Evolutionary conservation across 129 eudicot genomes (phyloP).

Genomic region (Flaveria sonorensis): DNA sequence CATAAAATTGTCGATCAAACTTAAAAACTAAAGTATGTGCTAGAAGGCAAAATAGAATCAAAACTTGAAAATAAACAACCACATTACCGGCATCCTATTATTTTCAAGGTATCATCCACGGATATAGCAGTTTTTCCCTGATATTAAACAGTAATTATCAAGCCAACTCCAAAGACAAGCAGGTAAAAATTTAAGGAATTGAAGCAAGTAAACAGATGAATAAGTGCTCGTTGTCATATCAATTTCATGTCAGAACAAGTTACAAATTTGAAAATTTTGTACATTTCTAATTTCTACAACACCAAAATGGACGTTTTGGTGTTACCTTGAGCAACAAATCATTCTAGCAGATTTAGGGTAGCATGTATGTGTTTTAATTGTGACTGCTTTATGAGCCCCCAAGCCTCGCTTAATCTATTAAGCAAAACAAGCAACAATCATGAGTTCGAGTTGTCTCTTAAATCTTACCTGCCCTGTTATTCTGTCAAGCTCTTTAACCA

Average conservation of each 20-base stretch:
- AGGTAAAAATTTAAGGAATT: not conserved
- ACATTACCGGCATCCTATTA: conserved; percentile 84
- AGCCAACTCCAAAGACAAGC: conserved; percentile 21
- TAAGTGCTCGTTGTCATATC: not conserved
- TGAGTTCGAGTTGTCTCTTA: not conserved
- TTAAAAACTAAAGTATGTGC: conserved; percentile 11
- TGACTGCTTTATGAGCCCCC: too few relatives aligned
- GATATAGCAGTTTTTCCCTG: conserved; percentile 86
- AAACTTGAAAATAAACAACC: not conserved
- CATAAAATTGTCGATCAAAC: too few relatives aligned
- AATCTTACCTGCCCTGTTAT: conserved; percentile 92
- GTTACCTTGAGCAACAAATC: too few relatives aligned
- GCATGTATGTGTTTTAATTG: too few relatives aligned
- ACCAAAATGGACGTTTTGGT: too few relatives aligned
- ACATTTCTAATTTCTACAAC: too few relatives aligned
- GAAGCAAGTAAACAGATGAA: conserved; percentile 8
- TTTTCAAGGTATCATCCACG: conserved; percentile 83
- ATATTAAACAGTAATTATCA: conserved; percentile 20
- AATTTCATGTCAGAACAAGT: too few relatives aligned
- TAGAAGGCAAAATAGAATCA: not conserved
- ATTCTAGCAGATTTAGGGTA: too few relatives aligned
- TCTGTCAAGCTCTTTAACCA: conserved; percentile 82
- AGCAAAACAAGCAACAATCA: not conserved
- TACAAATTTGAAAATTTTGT: too few relatives aligned
- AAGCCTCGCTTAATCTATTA: too few relatives aligned